Conservation (phyloP, 139 green algal genomes). For the Micractinium conductrix region DNA sequence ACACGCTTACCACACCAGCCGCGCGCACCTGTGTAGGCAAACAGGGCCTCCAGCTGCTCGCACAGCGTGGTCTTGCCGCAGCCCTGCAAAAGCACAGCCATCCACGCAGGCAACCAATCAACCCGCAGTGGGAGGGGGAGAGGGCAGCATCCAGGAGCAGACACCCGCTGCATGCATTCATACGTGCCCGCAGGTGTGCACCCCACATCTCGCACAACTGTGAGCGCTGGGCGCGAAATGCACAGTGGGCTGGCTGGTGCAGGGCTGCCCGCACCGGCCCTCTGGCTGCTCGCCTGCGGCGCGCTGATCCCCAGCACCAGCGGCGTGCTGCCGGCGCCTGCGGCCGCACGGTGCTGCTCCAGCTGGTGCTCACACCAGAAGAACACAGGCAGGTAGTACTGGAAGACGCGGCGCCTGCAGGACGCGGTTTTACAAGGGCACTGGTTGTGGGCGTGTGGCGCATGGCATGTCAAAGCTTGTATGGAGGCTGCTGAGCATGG, state of each 20-base stretch:
- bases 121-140: no score
- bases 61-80: conserved; percentile 98
- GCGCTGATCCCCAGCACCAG: conserved; percentile 92
- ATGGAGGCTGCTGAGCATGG: no score
- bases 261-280: background rate
- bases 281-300: conserved; percentile 63
- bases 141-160: no score
- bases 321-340: conserved; percentile 27
- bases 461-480: no score
- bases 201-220: no score
- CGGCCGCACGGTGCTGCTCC: conserved; percentile 52
- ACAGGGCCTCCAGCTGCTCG: conserved; percentile 86
- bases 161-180: no score
- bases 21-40: conserved; percentile 67
- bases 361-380: conserved; percentile 84
- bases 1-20: no score
- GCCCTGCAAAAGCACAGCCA: conserved; percentile 71
- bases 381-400: conserved; percentile 95
- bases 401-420: conserved; percentile 82
- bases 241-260: background rate
- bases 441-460: no score
- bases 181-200: no score
- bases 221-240: no score
- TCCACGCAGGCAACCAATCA: no score
- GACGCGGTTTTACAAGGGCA: background rate